Base-by-base conservation (phyloP, 1,284 basidiomycete species). In the Cutaneotrichosporon curvatum region DNA sequence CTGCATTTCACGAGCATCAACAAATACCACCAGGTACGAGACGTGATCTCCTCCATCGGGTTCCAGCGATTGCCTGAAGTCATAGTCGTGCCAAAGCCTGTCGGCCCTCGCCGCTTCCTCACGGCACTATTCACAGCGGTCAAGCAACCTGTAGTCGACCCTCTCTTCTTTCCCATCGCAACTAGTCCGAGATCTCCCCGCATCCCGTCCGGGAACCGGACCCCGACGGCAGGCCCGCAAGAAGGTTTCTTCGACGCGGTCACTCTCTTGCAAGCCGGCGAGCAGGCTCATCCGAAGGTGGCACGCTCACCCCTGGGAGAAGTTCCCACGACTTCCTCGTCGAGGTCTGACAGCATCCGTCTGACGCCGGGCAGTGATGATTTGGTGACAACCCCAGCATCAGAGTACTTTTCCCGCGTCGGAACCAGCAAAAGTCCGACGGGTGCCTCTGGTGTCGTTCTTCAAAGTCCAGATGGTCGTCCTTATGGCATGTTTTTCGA, bases 401-500 rank as follows among this genome's bases (percentile, higher is more conserved):
- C 83, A 33, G 89, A 92, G 58, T 97, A 96, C 71, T 96, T 97
- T 61, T 81, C 85, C 4, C 81, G 84, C 51, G 77, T 82, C 2
- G 81, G 75, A 19, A 5, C 42, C 35, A 82, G 83, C 59, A 76
- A 86, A 7, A 83, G 85, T 5, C 75, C 79, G 4, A 84, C 85
- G 0, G 84, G 86, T 0, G 85, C 85, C 2, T 84, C 86, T 3
- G 94, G 94, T 0, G 78, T 96, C 18, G 79, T 97, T 36, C 84
- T 98, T 42, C 88, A 92, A 56, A 87, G 83, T 62, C 87, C 88
- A 0, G 89, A 95, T 63, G 94, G 94, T 0, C 82, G 90, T 53
- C 87, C 90, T 0, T 81, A 88, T 18, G 92, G 90, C 6, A 92
- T 98, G 55, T 89, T 91, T 73, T 98, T 98, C 71, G 85, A 92